Evolutionary conservation across 805 yeast species (phyloP).

Genomic region (Tetrapisispora taiwanensis): DNA sequence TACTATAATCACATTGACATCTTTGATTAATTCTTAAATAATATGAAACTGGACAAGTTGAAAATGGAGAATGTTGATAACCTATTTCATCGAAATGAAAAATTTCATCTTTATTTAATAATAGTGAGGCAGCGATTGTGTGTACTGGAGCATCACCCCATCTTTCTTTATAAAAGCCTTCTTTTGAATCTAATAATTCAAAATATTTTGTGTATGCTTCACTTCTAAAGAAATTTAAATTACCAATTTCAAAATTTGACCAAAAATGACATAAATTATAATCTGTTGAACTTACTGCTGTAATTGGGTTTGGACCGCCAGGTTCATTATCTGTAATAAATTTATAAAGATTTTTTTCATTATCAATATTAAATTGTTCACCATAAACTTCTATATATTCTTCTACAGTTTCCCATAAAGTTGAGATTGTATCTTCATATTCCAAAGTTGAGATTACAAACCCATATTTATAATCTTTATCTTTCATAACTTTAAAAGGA

Average conservation of each 20-base stretch:
- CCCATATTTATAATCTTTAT: slow-evolving; percentile 70
- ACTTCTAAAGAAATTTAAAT: slow-evolving; percentile 58
- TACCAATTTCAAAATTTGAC: slow-evolving; percentile 78
- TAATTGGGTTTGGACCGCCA: slow-evolving; percentile 32
- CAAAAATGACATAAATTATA: slow-evolving; percentile 81
- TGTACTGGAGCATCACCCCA: slow-evolving; percentile 98
- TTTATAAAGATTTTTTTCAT: slow-evolving; percentile 19
- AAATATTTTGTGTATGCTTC: slow-evolving; percentile 54
- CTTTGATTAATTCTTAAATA: slow-evolving; percentile 43
- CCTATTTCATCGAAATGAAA: slow-evolving; percentile 79
- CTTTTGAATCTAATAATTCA: slow-evolving; percentile 50
- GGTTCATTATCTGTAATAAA: slow-evolving; percentile 45
- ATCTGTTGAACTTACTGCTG: slow-evolving; percentile 21
- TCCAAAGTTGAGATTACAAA: slow-evolving; percentile 79
- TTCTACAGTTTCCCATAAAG: slow-evolving; percentile 66
- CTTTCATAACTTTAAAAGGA: slow-evolving; percentile 73
- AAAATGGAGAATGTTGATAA: slow-evolving; percentile 63
- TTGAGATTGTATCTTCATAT: slow-evolving; percentile 74
- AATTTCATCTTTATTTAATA: slow-evolving; percentile 49
- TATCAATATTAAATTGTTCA: slow-evolving; percentile 24
- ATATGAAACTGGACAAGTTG: slow-evolving; percentile 47
- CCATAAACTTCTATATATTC: slow-evolving; percentile 56
- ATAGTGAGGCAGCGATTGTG: slow-evolving; percentile 52
- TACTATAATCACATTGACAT: slow-evolving; percentile 49
- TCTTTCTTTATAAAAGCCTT: slow-evolving; percentile 77